These are phyloP conservation scores for Scorias spongiosa DNA, from an alignment of 2,329 filamentous ascomycete species.

Conservation along the genomic window DNA sequence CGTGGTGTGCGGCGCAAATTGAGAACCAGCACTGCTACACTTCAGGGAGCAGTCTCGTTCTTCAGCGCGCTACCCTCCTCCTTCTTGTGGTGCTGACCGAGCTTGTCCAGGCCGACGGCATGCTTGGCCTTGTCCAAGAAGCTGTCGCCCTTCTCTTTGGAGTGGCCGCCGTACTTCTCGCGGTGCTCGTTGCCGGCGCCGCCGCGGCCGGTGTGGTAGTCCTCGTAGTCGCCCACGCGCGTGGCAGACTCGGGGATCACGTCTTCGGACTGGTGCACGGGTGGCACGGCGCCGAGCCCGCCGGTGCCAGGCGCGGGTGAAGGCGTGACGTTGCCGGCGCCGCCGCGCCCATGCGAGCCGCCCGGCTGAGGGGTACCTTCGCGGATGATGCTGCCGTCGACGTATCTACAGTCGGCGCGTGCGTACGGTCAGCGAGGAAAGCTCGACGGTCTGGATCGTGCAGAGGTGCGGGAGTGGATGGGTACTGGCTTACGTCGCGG, in stretches of 20 bases:
- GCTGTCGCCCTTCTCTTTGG: slow-evolving; percentile 16
- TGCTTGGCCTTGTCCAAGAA: slow-evolving; percentile 31
- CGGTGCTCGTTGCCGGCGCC: slow-evolving; percentile 33
- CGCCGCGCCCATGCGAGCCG: slow-evolving; percentile 19
- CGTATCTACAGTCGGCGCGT: slow-evolving; percentile 14
- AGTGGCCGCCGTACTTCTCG: slow-evolving; percentile 34
- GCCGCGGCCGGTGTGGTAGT: slow-evolving; percentile 34
- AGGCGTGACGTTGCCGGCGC: slow-evolving; percentile 28
- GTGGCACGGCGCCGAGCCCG: background rate
- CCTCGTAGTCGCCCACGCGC: slow-evolving; percentile 22
- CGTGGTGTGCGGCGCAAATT: background rate
- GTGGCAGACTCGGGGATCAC: slow-evolving; percentile 29
- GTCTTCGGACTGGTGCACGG: slow-evolving; percentile 21
- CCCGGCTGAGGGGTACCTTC: slow-evolving; percentile 28
- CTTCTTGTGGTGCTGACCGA: background rate
- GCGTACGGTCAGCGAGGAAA: slow-evolving; percentile 4
- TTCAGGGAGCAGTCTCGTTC: background rate
- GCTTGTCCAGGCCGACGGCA: slow-evolving; percentile 10
- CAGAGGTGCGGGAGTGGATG: too few relatives aligned
- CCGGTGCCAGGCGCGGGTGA: slow-evolving; percentile 11
- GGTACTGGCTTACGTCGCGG: slow-evolving; percentile 14
- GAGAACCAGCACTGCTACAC: background rate
- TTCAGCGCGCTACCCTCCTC: background rate
- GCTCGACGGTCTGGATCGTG: too few relatives aligned
- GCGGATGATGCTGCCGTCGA: slow-evolving; percentile 31